Evolutionary conservation across 1,139 yeast genomes (phyloP), one percentile per base, ranked within the genome.

Genomic region (Diutina rugosa): DNA sequence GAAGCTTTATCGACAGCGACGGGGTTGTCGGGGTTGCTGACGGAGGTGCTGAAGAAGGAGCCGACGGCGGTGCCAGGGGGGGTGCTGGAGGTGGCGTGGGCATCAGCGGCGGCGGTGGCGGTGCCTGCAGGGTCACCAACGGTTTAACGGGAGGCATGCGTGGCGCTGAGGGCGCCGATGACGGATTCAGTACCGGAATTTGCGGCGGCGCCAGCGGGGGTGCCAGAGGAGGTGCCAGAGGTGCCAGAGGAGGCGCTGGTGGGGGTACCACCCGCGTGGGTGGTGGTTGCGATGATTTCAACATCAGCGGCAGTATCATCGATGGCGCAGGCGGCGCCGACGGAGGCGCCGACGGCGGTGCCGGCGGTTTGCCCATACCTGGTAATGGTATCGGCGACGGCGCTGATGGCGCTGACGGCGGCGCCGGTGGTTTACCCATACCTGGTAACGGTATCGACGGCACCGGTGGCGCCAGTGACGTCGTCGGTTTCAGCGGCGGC

Each of bases 1-100:
- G 55, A 49, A 30, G 56, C 65, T 59, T 9, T 65, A 59, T 7
- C 67, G 57, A 21, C 59, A 45, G 21, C 59, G 57, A 1, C 59
- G 44, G 30, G 60, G 58, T 7, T 60, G 30, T 7, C 1, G 69
- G 64, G 10, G 68, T 59, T 26, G 62, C 61, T 28, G 64, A 46
- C 3, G 61, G 53, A n/a, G 62, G 56, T 16, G 62, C 58, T 1
- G 62, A 46, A 7, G 61, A 30, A 16, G 63, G 63, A 4, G 61
- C 44, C 16, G 30, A 12, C 8, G 59, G 57, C 9, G 58, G 59
- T 14, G 56, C 56, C 8, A 58, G 41, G 16, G 59, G 57, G 2
- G 60, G 59, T 2, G 56, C 57, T 6, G 55, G 21, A 1, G 56
- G 54, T 3, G 47, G 46, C 14, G 54, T 29, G 4, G 46, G 32